Evolutionary conservation across 768 basidiomycete species (phyloP).

Genomic region (Boletus pseudo-olivaceus): DNA sequence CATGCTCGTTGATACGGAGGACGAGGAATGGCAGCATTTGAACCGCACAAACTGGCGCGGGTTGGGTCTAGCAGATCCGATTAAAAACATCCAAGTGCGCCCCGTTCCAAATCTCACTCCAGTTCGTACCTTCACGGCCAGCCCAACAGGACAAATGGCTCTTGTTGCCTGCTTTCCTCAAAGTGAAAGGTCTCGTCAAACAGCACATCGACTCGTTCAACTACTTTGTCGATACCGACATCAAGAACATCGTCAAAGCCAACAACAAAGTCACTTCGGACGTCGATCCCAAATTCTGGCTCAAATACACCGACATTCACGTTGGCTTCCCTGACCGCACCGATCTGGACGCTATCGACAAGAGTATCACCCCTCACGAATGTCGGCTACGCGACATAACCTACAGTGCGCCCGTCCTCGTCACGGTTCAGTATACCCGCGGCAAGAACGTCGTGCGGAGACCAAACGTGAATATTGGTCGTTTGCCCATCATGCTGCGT

Average conservation of each 20-base stretch:
- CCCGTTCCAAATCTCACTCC: conserved; percentile 3
- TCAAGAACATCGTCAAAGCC: conserved; percentile 93
- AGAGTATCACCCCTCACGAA: conserved; percentile 91
- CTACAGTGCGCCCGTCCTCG: conserved; percentile 89
- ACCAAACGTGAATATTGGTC: conserved; percentile 80
- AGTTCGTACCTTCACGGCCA: not conserved
- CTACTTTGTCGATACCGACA: conserved; percentile 96
- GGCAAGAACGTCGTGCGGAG: conserved; percentile 86
- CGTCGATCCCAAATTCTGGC: conserved; percentile 94
- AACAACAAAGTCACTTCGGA: conserved; percentile 95
- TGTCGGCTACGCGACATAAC: conserved; percentile 94
- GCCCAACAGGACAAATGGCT: conserved; percentile 92
- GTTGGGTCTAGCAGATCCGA: conserved; percentile 78
- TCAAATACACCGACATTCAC: conserved; percentile 93
- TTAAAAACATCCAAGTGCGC: conserved; percentile 88
- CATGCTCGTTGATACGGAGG: conserved; percentile 22
- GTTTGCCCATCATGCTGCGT: conserved; percentile 93
- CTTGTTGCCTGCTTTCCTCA: conserved; percentile 90
- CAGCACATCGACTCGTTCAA: conserved; percentile 99
- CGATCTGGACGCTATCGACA: conserved; percentile 75
- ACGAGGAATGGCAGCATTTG: conserved; percentile 58
- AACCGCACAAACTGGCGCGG: conserved; percentile 66
- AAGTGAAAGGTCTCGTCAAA: conserved; percentile 98
- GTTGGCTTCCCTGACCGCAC: conserved; percentile 91
- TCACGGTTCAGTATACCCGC: conserved; percentile 92